phyloP scores from a whole-genome alignment of 2,329 filamentous ascomycete genomes.

The Falciphora oryzae region DNA sequence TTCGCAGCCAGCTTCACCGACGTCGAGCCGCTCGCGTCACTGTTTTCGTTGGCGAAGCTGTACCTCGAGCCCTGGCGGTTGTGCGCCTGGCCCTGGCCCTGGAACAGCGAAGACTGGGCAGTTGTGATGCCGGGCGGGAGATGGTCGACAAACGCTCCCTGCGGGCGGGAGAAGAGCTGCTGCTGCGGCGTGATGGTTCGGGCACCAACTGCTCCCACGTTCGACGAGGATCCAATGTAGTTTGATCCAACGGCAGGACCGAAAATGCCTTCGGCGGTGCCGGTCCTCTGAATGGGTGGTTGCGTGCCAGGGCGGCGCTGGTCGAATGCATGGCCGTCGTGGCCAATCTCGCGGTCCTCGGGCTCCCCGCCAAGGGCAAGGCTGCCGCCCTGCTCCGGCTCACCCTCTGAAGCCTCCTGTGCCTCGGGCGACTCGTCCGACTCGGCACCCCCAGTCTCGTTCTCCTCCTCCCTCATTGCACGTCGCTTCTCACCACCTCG shows the following conservation, averaged over 20 bases:
- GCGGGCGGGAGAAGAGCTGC: slow-evolving; percentile 57
- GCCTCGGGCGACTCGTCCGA: slow-evolving; percentile 42
- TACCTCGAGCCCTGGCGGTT: slow-evolving; percentile 81
- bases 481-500: slow-evolving; percentile 77
- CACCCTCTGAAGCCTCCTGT: slow-evolving; percentile 58
- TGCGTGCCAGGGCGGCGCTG: slow-evolving; percentile 64
- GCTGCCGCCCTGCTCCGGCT: slow-evolving; percentile 74
- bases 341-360: slow-evolving; percentile 63
- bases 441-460: slow-evolving; percentile 41
- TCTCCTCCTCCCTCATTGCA: slow-evolving; percentile 67
- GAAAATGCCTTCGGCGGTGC: slow-evolving; percentile 44
- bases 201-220: slow-evolving; percentile 54
- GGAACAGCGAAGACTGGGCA: slow-evolving; percentile 44
- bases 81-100: slow-evolving; percentile 56
- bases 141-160: slow-evolving; percentile 25
- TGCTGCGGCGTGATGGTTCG: slow-evolving; percentile 71
- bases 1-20: slow-evolving; percentile 74
- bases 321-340: slow-evolving; percentile 45
- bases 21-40: slow-evolving; percentile 50
- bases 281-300: slow-evolving; percentile 67
- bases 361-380: slow-evolving; percentile 88
- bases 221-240: slow-evolving; percentile 44
- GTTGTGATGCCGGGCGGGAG: slow-evolving; percentile 52
- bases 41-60: slow-evolving; percentile 72
- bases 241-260: slow-evolving; percentile 44